A percentile compares a stretch with the other conserved stretches of the same genome.
These are phyloP conservation scores for Penicillium hesseltinei DNA, from an alignment of 2,329 filamentous ascomycete species.

Conservation along the genomic window DNA sequence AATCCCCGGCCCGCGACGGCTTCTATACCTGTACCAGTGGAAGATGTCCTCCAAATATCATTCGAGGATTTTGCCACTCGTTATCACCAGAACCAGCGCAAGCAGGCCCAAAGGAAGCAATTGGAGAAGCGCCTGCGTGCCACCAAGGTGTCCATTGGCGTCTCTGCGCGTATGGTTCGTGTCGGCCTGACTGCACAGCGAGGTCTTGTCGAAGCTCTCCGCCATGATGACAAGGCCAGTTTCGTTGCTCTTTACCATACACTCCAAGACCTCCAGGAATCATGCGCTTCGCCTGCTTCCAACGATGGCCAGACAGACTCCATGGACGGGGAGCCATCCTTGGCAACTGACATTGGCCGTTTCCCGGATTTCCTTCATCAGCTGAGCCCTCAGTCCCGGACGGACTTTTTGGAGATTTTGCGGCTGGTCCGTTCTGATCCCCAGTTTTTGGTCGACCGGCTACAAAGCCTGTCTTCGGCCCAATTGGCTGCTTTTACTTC, in stretches of 20 bases:
- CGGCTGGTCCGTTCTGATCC: slow-evolving; percentile 80
- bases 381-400: slow-evolving; percentile 71
- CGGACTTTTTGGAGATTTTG: slow-evolving; percentile 75
- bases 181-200: slow-evolving; percentile 43
- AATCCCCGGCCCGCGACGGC: slow-evolving; percentile 11
- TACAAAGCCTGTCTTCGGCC: slow-evolving; percentile 70
- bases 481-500: slow-evolving; percentile 77
- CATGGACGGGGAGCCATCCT: slow-evolving; percentile 31
- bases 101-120: slow-evolving; percentile 41
- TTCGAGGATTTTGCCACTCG: slow-evolving; percentile 47
- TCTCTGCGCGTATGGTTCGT: slow-evolving; percentile 44
- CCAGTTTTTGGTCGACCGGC: slow-evolving; percentile 79
- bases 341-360: slow-evolving; percentile 39
- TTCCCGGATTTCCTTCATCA: slow-evolving; percentile 53
- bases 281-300: slow-evolving; percentile 35
- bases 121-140: slow-evolving; percentile 42
- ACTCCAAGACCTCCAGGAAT: slow-evolving; percentile 45
- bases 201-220: slow-evolving; percentile 47
- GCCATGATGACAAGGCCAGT: slow-evolving; percentile 45
- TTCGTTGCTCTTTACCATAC: slow-evolving; percentile 47
- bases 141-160: slow-evolving; percentile 44
- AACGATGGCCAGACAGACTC: slow-evolving; percentile 38
- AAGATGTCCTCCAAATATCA: slow-evolving; percentile 30
- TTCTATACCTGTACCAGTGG: neutral
- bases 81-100: slow-evolving; percentile 44